phyloP scores from a whole-genome alignment of 192 early-diverging fungal species.

The Backusella westeae region DNA sequence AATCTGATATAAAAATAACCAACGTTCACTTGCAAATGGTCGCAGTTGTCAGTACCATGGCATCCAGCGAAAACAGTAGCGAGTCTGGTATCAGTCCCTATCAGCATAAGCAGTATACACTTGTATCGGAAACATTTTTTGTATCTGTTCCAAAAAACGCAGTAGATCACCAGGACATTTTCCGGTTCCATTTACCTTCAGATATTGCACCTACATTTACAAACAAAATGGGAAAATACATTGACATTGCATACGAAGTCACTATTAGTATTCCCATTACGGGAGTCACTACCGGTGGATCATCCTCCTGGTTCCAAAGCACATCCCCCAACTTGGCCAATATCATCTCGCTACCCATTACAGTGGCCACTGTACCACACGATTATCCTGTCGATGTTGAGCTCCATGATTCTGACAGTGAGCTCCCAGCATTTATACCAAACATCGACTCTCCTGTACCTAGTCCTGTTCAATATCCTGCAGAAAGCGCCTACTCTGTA shows the following conservation, averaged over 20 bases:
- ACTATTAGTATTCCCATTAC: conserved; percentile 15
- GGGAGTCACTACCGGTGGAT: not conserved
- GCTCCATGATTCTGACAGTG: not conserved
- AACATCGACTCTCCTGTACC: conserved; percentile 14
- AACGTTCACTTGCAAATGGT: not conserved
- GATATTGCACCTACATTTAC: conserved; percentile 20
- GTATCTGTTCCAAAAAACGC: conserved; percentile 25
- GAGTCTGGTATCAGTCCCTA: not conserved
- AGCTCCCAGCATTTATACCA: conserved; percentile 18
- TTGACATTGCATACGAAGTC: conserved; percentile 25
- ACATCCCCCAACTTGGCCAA: not conserved
- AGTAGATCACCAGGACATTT: conserved; percentile 6
- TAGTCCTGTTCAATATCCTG: conserved; percentile 11
- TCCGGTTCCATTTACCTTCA: conserved; percentile 20
- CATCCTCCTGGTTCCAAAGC: not conserved
- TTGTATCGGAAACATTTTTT: conserved; percentile 15
- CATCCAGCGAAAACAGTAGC: not conserved
- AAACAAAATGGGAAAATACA: conserved; percentile 17
- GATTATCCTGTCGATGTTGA: conserved; percentile 13
- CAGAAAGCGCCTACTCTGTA: conserved; percentile 7
- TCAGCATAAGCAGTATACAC: conserved; percentile 8
- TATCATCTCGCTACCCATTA: conserved; percentile 10
- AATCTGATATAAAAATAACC: conserved; percentile 13
- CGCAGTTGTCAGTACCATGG: conserved; percentile 4
- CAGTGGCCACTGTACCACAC: conserved; percentile 17